A percentile compares a stretch with the other conserved stretches of the same genome.
Conservation (phyloP, 2,329 filamentous ascomycete species). For the Thyridium curvatum region DNA sequence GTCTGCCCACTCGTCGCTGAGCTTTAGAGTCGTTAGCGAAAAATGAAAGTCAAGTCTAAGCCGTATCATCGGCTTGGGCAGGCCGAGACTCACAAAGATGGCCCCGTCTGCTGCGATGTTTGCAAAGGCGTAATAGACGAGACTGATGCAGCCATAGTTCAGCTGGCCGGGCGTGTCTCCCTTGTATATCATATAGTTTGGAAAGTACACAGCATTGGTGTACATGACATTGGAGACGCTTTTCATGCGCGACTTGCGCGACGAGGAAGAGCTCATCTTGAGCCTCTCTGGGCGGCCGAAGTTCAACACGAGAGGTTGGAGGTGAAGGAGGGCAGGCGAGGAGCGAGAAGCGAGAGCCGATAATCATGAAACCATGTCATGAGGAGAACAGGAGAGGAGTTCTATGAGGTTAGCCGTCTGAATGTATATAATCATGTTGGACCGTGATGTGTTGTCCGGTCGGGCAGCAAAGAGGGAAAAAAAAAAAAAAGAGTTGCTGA, state of each 20-base stretch:
- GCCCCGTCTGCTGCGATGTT: slow-evolving; percentile 66
- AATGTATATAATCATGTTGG: slow-evolving; percentile 4
- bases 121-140: slow-evolving; percentile 80
- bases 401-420: slow-evolving; percentile 1
- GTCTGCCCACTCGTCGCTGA: slow-evolving; percentile 77
- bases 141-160: slow-evolving; percentile 70
- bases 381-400: slow-evolving; percentile 1
- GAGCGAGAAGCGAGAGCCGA: background rate
- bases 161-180: slow-evolving; percentile 67
- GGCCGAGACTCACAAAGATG: slow-evolving; percentile 58
- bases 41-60: background rate
- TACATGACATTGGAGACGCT: slow-evolving; percentile 46
- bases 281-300: background rate
- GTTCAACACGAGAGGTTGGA: background rate
- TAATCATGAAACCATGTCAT: slow-evolving; percentile 2
- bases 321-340: background rate
- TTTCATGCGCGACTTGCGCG: slow-evolving; percentile 38
- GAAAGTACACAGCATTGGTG: slow-evolving; percentile 77
- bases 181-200: slow-evolving; percentile 70
- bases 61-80: background rate
- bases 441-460: slow-evolving; percentile 2
- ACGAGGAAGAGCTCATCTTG: slow-evolving; percentile 14
- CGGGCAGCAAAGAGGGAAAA: background rate
- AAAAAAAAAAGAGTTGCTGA: background rate
- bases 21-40: slow-evolving; percentile 33